Conservation (phyloP, 2,329 filamentous ascomycete species). For the Hawksworthiomyces lignivorus region DNA sequence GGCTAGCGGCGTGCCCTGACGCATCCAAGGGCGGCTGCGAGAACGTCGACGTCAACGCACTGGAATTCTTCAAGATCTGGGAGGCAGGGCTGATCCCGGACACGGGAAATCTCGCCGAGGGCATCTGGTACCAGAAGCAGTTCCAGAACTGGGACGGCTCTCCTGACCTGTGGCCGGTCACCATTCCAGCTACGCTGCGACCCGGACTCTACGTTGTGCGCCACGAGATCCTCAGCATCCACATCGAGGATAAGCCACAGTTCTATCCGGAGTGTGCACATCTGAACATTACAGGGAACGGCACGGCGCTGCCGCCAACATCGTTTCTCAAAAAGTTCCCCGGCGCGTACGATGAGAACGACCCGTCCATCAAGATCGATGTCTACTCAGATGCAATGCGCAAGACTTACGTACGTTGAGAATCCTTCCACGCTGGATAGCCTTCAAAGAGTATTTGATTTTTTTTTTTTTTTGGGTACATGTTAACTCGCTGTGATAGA, state of each 20-base stretch:
- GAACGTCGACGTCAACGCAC: slow-evolving; percentile 22
- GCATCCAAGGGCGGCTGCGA: slow-evolving; percentile 20
- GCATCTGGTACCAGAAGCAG: slow-evolving; percentile 30
- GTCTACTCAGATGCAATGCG: slow-evolving; percentile 28
- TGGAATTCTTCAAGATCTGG: slow-evolving; percentile 35
- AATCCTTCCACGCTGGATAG: no score
- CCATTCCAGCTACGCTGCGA: slow-evolving; percentile 35
- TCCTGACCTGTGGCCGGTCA: slow-evolving; percentile 35
- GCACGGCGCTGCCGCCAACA: slow-evolving; percentile 20
- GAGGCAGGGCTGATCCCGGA: slow-evolving; percentile 27
- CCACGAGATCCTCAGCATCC: slow-evolving; percentile 45
- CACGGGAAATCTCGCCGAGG: slow-evolving; percentile 24
- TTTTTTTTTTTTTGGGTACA: slow-evolving; percentile 8
- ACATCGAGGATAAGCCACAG: slow-evolving; percentile 39
- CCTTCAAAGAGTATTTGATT: no score
- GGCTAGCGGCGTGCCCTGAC: slow-evolving; percentile 26
- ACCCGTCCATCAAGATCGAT: slow-evolving; percentile 30
- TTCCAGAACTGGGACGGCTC: slow-evolving; percentile 32
- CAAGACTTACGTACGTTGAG: slow-evolving; percentile 21
- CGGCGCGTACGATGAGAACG: slow-evolving; percentile 26
- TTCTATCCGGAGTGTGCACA: slow-evolving; percentile 34
- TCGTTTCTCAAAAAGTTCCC: slow-evolving; percentile 27
- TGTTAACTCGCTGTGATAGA: slow-evolving; percentile 16
- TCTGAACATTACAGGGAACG: slow-evolving; percentile 26
- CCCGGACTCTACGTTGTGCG: slow-evolving; percentile 43